These are phyloP conservation scores for Rhodosporidiobolus sp. DNA, from an alignment of 768 basidiomycete genomes.

Conservation along the genomic window DNA sequence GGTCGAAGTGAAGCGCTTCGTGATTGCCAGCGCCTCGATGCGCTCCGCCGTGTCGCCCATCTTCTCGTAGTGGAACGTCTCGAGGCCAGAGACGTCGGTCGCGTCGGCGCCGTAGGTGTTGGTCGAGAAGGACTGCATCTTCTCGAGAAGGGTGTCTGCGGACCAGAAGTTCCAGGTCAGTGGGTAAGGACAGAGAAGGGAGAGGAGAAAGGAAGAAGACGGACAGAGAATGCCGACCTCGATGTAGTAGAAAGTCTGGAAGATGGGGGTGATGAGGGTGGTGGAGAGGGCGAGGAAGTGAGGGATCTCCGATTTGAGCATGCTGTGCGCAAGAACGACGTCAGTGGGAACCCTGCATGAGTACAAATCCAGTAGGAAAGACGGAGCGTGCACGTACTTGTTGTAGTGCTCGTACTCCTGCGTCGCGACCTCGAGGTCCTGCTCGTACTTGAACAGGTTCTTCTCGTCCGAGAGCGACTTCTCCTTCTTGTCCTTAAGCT, in stretches of 20 bases:
- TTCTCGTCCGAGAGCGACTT: conserved; percentile 70
- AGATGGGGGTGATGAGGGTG: conserved; percentile 92
- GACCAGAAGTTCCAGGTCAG: conserved; percentile 68
- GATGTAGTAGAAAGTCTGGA: conserved; percentile 99
- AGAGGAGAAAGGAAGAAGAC: neutral
- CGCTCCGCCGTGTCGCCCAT: conserved; percentile 76
- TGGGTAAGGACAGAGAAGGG: neutral
- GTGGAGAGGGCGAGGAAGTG: conserved; percentile 84
- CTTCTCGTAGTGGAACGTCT: conserved; percentile 77
- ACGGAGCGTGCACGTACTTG: conserved; percentile 10
- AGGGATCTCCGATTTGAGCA: conserved; percentile 86
- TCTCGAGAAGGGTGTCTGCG: conserved; percentile 90
- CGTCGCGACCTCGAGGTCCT: conserved; percentile 53
- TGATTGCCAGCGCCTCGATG: conserved; percentile 55
- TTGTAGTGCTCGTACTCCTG: conserved; percentile 55
- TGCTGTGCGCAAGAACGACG: conserved; percentile 49
- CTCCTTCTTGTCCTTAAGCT: conserved; percentile 76
- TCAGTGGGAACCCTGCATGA: conserved; percentile 60
- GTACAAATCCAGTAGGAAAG: conserved; percentile 7
- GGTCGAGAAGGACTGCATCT: conserved; percentile 76
- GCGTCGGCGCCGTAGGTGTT: conserved; percentile 71
- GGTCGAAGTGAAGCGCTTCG: conserved; percentile 77
- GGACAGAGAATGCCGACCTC: conserved; percentile 62
- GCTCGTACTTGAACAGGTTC: conserved; percentile 50
- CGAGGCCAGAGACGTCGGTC: conserved; percentile 51